These are phyloP conservation scores for Eimeria necatrix DNA, from an alignment of 169 alveolate genomes.

Conservation along the genomic window DNA sequence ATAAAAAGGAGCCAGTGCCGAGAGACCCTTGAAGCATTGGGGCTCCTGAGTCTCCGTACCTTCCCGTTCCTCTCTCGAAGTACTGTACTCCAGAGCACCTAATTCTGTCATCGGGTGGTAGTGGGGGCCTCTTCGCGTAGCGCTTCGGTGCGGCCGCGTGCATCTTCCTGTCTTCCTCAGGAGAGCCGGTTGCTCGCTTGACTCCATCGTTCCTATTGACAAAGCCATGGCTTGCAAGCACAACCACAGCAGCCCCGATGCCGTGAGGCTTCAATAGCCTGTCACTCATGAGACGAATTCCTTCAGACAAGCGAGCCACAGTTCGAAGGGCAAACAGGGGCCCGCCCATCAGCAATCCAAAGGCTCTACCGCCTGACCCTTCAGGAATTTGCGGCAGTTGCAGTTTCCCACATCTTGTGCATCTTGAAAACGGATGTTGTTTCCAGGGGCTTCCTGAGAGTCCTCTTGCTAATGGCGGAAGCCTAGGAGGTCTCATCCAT, in stretches of 20 bases:
- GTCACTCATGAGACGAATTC: slow-evolving; percentile 63
- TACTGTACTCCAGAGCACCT: not conserved
- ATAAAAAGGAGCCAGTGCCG: slow-evolving; percentile 25
- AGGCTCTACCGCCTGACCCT: slow-evolving; percentile 11
- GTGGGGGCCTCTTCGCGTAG: slow-evolving; percentile 43
- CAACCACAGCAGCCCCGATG: slow-evolving; percentile 36
- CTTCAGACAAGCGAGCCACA: slow-evolving; percentile 54
- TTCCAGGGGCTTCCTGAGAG: not conserved
- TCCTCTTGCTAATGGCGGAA: not conserved
- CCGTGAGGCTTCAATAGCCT: slow-evolving; percentile 65
- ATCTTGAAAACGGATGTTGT: slow-evolving; percentile 7
- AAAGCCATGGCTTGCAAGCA: slow-evolving; percentile 49
- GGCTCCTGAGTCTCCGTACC: slow-evolving; percentile 46
- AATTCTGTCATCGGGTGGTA: not conserved
- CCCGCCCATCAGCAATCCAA: slow-evolving; percentile 63
- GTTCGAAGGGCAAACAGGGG: slow-evolving; percentile 65
- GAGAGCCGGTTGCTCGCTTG: slow-evolving; percentile 38
- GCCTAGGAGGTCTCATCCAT: not conserved
- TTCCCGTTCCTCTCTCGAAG: not conserved
- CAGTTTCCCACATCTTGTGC: slow-evolving; percentile 59
- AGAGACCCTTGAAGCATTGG: slow-evolving; percentile 11
- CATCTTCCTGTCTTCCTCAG: slow-evolving; percentile 5
- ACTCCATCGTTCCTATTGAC: slow-evolving; percentile 61
- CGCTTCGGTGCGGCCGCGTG: slow-evolving; percentile 2
- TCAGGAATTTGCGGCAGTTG: slow-evolving; percentile 22